These are phyloP conservation scores for Flaveria brownii DNA, from an alignment of 129 eudicot genomes.

Conservation along the genomic window DNA sequence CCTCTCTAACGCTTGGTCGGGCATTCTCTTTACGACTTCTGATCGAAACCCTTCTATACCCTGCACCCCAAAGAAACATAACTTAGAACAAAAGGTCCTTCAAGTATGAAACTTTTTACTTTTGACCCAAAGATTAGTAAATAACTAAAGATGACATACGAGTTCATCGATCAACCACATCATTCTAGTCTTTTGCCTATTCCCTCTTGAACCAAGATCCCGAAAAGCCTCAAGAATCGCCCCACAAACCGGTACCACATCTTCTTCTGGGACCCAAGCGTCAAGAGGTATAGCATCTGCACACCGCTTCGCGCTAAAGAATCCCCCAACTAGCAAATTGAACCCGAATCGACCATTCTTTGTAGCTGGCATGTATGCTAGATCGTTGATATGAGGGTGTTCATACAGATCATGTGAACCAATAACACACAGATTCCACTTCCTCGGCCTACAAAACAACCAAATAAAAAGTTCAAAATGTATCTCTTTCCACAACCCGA, in stretches of 20 bases:
- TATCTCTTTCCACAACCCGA: not conserved
- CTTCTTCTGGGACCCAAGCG: constrained; percentile 91
- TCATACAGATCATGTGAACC: constrained; percentile 97
- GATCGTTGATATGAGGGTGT: constrained; percentile 97
- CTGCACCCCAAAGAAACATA: constrained; percentile 45
- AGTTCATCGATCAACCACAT: constrained; percentile 98
- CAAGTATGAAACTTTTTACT: not conserved
- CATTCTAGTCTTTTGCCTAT: constrained; percentile 94
- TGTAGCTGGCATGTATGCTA: constrained; percentile 95
- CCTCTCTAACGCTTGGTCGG: constrained; percentile 63
- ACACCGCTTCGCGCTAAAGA: constrained; percentile 89
- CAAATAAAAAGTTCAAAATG: constrained; percentile 3
- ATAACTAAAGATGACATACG: constrained; percentile 36
- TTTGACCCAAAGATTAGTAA: not conserved
- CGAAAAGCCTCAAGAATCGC: constrained; percentile 90
- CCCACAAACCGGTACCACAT: constrained; percentile 62
- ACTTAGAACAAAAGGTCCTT: constrained; percentile 18
- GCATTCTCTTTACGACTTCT: constrained; percentile 95
- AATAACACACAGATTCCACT: constrained; percentile 97
- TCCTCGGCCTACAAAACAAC: constrained; percentile 70
- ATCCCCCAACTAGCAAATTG: constrained; percentile 90
- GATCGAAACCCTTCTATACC: constrained; percentile 85
- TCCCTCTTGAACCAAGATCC: constrained; percentile 89
- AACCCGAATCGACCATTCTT: constrained; percentile 86
- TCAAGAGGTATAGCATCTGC: constrained; percentile 95